Evolutionary conservation across 2,329 filamentous ascomycete genomes (phyloP).

Genomic region (Plenodomus tracheiphilus): DNA sequence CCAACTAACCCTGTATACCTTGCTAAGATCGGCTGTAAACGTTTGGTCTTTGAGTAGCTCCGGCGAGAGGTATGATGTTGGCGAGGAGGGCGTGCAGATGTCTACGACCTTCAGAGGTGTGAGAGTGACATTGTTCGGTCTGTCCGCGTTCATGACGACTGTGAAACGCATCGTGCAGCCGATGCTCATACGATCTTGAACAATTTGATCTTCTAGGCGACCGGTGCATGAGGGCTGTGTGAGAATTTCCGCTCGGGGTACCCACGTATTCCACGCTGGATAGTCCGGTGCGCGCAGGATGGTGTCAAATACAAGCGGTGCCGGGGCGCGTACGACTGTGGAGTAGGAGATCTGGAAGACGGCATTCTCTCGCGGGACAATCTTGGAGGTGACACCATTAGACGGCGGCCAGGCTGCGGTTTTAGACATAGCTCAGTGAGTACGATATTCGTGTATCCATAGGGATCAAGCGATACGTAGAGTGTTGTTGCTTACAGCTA

Average conservation of each 20-base stretch:
- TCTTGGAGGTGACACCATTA: constrained; percentile 10
- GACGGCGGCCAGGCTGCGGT: constrained; percentile 12
- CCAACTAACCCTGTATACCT: constrained; percentile 25
- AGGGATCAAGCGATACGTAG: too few relatives aligned
- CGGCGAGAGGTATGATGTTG: constrained; percentile 14
- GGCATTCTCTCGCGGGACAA: constrained; percentile 10
- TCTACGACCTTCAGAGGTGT: constrained; percentile 22
- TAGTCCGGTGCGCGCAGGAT: constrained; percentile 19
- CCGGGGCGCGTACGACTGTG: constrained; percentile 14
- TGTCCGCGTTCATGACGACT: constrained; percentile 20
- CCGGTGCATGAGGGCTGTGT: constrained; percentile 7
- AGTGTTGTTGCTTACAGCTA: too few relatives aligned
- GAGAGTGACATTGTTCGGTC: constrained; percentile 7
- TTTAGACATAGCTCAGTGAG: too few relatives aligned
- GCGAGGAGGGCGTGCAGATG: constrained; percentile 17
- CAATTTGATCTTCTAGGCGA: not conserved
- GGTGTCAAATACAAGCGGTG: constrained; percentile 20
- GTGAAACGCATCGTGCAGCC: constrained; percentile 22
- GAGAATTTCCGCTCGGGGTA: constrained; percentile 16
- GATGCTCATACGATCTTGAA: constrained; percentile 5
- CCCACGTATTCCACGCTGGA: constrained; percentile 23
- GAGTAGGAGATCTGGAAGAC: constrained; percentile 9
- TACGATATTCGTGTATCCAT: too few relatives aligned
- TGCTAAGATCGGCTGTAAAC: constrained; percentile 19
- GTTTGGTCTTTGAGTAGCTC: constrained; percentile 9